Evolutionary conservation across 768 basidiomycete species (phyloP), one percentile per base, ranked within the genome.

Genomic region (Lentinula lateritia): DNA sequence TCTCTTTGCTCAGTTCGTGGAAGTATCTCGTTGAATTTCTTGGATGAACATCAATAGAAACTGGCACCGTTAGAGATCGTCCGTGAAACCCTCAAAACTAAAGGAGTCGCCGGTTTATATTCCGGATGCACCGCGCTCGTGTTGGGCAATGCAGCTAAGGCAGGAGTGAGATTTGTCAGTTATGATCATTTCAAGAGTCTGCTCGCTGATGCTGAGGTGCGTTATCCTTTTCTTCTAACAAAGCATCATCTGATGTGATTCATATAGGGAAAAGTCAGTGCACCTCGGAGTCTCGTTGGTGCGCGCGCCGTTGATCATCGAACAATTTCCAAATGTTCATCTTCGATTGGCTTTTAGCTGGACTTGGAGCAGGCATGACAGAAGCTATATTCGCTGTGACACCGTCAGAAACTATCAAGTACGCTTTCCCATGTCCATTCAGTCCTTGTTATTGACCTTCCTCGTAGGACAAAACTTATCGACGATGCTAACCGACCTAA

Each of bases 321-420:
- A 28, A 28, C 28, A 28, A 28, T 28, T 28, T 28, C 2, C 3
- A 28, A 28, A 28, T 28, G 28, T 28, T 28, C 28, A 28, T 4
- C 28, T 28, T 28, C 28, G 28, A 28, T 28, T 28, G 1, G 28
- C n/a, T n/a, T 43, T 55, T 67, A 86, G 90, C 91, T 62, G 90
- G 91, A 35, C 75, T 92, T 10, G 89, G 89, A 35, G 96, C 96
- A 2, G 96, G 96, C 3, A 85, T 94, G 86, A 89, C 80, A 68
- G 96, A 98, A 73, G 93, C 96, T 0, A 71, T 98, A 20, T 85
- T 98, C 60, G 96, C 96, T 1, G 96, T 99, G 3, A 98, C 96
- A 0, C 96, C 96, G 2, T 95, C 93, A 12, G 96, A 99, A 73
- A 98, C 96, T 0, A 97, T 98, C 80, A 99, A 99, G 96, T 95